Evolutionary conservation across 176 grass and related monocot species (phyloP), one percentile per base, ranked within the genome.

Genomic region (Areca catechu): DNA sequence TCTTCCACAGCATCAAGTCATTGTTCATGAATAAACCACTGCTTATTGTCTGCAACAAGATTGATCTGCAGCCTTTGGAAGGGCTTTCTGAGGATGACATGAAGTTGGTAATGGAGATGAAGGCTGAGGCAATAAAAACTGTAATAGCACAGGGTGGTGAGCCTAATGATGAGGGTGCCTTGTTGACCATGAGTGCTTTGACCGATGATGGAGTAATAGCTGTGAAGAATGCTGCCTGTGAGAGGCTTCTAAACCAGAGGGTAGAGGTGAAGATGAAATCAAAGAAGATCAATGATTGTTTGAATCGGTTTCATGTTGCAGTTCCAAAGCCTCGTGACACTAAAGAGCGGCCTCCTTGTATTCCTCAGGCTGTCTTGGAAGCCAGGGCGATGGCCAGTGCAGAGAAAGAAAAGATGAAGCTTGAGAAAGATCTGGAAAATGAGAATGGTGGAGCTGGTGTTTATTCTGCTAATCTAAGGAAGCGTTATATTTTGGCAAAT

Each of bases 361-460:
- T 82, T 64, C 79, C 79, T 47, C 56, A 50, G 53, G 53, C 60
- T 53, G 62, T 77, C 14, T 22, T 82, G 30, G 79, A 82, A 67
- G 66, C 66, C 29, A 68, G 54, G 57, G 73, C 66, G 3, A 77
- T 67, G 29, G 77, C 64, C 72, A 67, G 37, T 21, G 77, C 58
- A 63, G 66, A 71, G 15, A 81, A 81, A 58, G 81, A 84, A 58
- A 89, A 80, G 50, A 76, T 57, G 66, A 84, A 84, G 63, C 86
- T 89, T 29, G 77, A 89, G 74, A 78, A 77, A 60, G 81, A 84
- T 75, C 53, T 82, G 4, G 73, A 82, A 69, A 58, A 82, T 50
- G 87, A 83, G 65, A 91, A 83, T 83, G 87, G 87, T 76, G 87
- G 82, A 74, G 87, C 87, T 71, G 87, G 82, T 12, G 82, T 91